Evolutionary conservation across 306 rosid genomes (phyloP).

Genomic region (Acacia crassicarpa): DNA sequence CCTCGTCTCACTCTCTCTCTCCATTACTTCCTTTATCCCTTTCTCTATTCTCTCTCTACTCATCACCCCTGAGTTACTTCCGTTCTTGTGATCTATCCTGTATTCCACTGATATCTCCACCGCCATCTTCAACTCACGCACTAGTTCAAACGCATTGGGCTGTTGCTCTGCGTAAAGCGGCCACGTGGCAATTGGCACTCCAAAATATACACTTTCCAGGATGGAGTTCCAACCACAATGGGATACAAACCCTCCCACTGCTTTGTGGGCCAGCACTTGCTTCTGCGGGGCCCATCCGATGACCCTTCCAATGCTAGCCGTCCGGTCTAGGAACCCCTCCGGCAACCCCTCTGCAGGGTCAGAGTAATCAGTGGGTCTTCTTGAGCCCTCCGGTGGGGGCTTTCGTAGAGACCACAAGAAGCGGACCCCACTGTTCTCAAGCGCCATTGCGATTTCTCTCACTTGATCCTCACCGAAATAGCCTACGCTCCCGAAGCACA

Average conservation of each 20-base stretch:
- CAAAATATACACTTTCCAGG: background rate
- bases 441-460: background rate
- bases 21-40: background rate
- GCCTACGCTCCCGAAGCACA: conserved; percentile 18
- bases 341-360: background rate
- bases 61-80: background rate
- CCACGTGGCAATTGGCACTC: conserved; percentile 8
- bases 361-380: background rate
- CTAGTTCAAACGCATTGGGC: background rate
- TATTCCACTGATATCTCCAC: background rate
- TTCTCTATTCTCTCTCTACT: background rate
- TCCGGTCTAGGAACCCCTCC: background rate
- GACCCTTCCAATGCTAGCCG: background rate
- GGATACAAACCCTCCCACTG: background rate
- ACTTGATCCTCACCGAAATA: background rate
- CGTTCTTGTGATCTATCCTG: background rate
- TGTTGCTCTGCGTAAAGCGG: background rate
- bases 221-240: background rate
- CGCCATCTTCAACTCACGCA: background rate
- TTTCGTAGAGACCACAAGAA: background rate
- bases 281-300: background rate
- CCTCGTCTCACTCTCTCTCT: background rate
- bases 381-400: background rate
- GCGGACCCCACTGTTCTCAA: background rate
- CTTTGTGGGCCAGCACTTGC: background rate